phyloP scores from a whole-genome alignment of 164 flowering plant species.

The Saururus chinensis region DNA sequence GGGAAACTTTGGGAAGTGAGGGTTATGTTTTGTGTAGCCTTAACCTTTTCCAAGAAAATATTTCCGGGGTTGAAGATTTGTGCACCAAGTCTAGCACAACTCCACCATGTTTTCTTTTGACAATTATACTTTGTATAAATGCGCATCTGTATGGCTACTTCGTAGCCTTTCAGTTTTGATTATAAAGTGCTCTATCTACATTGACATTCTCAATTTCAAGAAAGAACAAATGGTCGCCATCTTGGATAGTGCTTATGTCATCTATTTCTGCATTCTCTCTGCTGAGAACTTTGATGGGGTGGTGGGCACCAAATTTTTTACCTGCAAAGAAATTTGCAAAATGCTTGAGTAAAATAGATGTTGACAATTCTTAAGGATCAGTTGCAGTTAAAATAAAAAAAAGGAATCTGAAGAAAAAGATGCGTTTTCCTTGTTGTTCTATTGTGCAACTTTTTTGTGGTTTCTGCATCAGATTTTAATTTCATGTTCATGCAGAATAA shows the following conservation, averaged over 20 bases:
- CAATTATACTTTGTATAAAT: no score
- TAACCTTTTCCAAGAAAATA: no score
- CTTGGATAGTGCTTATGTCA: slow-evolving; percentile 61
- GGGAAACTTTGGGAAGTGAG: no score
- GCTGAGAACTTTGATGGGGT: slow-evolving; percentile 45
- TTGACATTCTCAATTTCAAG: slow-evolving; percentile 21
- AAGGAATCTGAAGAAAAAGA: neutral
- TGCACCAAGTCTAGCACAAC: no score
- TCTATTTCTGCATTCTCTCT: slow-evolving; percentile 80
- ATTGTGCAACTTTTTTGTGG: neutral
- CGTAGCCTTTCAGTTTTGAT: slow-evolving; percentile 9
- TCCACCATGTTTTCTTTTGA: no score
- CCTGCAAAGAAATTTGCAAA: slow-evolving; percentile 28
- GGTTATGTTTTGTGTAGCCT: no score
- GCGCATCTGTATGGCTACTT: neutral
- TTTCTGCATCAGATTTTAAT: neutral
- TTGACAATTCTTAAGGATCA: slow-evolving; percentile 20
- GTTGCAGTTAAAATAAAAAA: slow-evolving; percentile 17
- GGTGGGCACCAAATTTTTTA: slow-evolving; percentile 59
- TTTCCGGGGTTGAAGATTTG: no score
- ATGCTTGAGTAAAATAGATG: no score
- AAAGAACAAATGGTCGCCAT: slow-evolving; percentile 80
- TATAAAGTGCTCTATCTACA: slow-evolving; percentile 9
- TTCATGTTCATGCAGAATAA: no score
- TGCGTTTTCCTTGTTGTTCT: no score